These are phyloP conservation scores for Leishmania braziliensis DNA, from an alignment of 208 protist species.

Conservation along the genomic window DNA sequence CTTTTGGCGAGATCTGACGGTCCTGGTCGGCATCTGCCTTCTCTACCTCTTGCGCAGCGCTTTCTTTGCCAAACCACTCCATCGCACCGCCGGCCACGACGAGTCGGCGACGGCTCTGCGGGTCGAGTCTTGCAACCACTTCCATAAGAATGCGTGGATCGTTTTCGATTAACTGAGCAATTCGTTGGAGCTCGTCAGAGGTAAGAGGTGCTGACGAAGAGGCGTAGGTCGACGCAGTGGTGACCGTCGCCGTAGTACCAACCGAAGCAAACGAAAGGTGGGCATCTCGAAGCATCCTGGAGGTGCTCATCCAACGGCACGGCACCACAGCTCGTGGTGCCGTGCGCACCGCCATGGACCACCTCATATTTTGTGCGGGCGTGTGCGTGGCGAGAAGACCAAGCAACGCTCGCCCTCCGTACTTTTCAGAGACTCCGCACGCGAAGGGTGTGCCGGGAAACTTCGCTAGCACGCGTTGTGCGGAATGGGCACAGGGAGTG, in stretches of 20 bases:
- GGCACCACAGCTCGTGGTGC: background rate
- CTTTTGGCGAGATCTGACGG: slow-evolving; percentile 81
- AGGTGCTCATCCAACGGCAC: slow-evolving; percentile 3
- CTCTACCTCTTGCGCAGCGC: slow-evolving; percentile 74
- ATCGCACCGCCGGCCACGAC: slow-evolving; percentile 87
- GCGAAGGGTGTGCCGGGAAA: background rate
- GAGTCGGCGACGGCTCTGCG: slow-evolving; percentile 72
- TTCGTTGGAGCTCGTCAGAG: slow-evolving; percentile 56
- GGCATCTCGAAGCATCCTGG: background rate
- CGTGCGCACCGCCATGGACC: background rate
- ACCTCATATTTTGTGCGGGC: background rate
- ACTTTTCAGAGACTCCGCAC: background rate
- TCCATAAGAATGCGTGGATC: slow-evolving; percentile 84
- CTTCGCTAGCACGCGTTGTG: background rate
- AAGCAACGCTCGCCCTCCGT: background rate
- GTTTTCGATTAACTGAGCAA: slow-evolving; percentile 76
- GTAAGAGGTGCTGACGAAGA: slow-evolving; percentile 21
- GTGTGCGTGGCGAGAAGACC: background rate
- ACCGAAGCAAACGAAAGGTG: background rate
- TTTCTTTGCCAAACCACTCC: slow-evolving; percentile 93
- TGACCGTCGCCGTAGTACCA: background rate
- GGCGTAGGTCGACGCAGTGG: background rate
- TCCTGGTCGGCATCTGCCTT: slow-evolving; percentile 86
- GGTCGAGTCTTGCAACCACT: slow-evolving; percentile 73
- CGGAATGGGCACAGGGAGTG: background rate